Percentiles rank a stretch among this genome's conserved stretches.
Conservation (phyloP, 257 asterid species). For the Eustoma russellianum region DNA sequence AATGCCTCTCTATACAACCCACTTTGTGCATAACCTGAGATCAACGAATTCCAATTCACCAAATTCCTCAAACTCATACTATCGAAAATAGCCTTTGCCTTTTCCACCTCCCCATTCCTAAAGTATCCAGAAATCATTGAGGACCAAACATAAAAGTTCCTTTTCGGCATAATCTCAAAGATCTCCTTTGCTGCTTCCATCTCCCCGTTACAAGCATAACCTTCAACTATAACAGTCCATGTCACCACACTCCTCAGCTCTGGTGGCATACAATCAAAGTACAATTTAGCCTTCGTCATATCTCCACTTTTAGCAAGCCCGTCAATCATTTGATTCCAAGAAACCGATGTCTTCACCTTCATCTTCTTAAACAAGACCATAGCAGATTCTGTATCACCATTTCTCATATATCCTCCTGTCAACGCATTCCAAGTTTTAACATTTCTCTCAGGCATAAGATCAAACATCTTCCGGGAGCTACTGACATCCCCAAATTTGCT, state of each 20-base stretch:
- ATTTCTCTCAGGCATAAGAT: slow-evolving; percentile 55
- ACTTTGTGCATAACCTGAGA: slow-evolving; percentile 73
- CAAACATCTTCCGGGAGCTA: slow-evolving; percentile 54
- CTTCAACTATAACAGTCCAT: slow-evolving; percentile 71
- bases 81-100: slow-evolving; percentile 50
- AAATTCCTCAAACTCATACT: slow-evolving; percentile 49
- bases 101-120: slow-evolving; percentile 43
- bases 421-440: slow-evolving; percentile 65
- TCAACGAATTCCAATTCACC: slow-evolving; percentile 72
- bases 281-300: slow-evolving; percentile 42
- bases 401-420: slow-evolving; percentile 58
- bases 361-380: slow-evolving; percentile 32
- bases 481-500: slow-evolving; percentile 46
- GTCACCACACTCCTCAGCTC: slow-evolving; percentile 58
- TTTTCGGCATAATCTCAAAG: slow-evolving; percentile 45
- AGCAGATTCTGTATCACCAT: slow-evolving; percentile 29
- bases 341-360: slow-evolving; percentile 36
- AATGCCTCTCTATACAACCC: slow-evolving; percentile 47
- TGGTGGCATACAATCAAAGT: slow-evolving; percentile 43
- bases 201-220: slow-evolving; percentile 47
- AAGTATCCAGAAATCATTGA: slow-evolving; percentile 68
- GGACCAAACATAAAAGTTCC: slow-evolving; percentile 59
- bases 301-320: slow-evolving; percentile 56
- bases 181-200: slow-evolving; percentile 54
- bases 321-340: slow-evolving; percentile 74